Percentiles rank a stretch among this genome's conserved stretches.
Evolutionary conservation across 2,329 filamentous ascomycete species (phyloP).

Genomic region (Westerdykella ornata): DNA sequence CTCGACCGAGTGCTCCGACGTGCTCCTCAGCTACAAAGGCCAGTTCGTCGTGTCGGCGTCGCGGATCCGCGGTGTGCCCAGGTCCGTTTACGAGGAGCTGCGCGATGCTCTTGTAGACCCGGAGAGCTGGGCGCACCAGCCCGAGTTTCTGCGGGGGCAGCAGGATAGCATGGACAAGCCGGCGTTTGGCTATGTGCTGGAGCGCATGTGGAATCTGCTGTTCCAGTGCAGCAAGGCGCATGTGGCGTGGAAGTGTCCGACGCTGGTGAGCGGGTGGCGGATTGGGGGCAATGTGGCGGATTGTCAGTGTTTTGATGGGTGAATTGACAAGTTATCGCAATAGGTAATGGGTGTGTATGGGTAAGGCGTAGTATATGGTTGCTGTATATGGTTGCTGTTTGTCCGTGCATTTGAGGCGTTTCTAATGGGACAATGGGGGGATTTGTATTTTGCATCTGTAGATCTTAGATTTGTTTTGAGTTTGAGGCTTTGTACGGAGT

Average conservation of each 20-base stretch:
- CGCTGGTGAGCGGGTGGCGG: not conserved
- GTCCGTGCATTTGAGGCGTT: not conserved
- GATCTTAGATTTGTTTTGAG: too few relatives aligned
- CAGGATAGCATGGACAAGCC: constrained; percentile 22
- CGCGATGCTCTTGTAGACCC: constrained; percentile 16
- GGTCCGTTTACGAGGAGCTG: constrained; percentile 32
- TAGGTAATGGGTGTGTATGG: too few relatives aligned
- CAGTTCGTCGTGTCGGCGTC: constrained; percentile 44
- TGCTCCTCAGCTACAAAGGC: constrained; percentile 43
- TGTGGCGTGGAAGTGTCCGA: constrained; percentile 5
- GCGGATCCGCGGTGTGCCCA: constrained; percentile 37
- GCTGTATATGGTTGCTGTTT: too few relatives aligned
- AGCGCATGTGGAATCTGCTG: constrained; percentile 26
- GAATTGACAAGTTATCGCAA: too few relatives aligned
- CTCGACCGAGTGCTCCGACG: constrained; percentile 22
- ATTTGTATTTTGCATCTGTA: not conserved
- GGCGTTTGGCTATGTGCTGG: constrained; percentile 24
- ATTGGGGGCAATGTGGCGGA: not conserved
- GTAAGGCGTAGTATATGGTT: too few relatives aligned
- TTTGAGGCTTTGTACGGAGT: too few relatives aligned
- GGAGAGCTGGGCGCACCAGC: constrained; percentile 24
- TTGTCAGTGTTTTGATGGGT: not conserved
- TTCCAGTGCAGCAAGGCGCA: constrained; percentile 25
- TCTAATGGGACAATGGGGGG: not conserved
- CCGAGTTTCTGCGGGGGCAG: constrained; percentile 17